Conservation (phyloP, 495 filamentous ascomycete genomes). For the Aspergillus sclerotioniger region DNA sequence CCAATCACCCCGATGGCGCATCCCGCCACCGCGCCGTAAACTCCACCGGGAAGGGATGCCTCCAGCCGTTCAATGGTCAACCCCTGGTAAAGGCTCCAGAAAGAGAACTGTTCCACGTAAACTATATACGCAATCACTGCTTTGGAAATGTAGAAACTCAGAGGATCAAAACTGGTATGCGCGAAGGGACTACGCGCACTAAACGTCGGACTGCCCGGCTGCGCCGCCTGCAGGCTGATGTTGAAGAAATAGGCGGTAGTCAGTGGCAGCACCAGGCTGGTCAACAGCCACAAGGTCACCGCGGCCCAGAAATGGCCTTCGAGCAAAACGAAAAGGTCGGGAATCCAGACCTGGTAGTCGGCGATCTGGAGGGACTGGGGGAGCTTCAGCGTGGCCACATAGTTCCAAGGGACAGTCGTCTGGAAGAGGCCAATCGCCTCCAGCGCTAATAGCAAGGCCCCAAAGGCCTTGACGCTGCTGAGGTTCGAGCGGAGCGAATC, state of each 20-base stretch:
- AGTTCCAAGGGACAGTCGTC: slow-evolving; percentile 60
- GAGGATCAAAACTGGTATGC: slow-evolving; percentile 67
- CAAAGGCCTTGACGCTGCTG: slow-evolving; percentile 66
- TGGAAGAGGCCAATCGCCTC: slow-evolving; percentile 50
- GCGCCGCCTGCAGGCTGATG: slow-evolving; percentile 53
- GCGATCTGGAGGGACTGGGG: slow-evolving; percentile 31
- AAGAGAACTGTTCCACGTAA: slow-evolving; percentile 66
- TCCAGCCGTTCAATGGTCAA: slow-evolving; percentile 61
- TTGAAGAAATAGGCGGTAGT: slow-evolving; percentile 85
- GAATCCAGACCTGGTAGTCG: slow-evolving; percentile 59
- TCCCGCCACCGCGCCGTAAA: slow-evolving; percentile 67
- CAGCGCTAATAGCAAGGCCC: slow-evolving; percentile 60
- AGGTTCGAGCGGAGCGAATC: slow-evolving; percentile 59
- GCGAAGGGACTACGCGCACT: slow-evolving; percentile 21
- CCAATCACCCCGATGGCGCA: slow-evolving; percentile 66
- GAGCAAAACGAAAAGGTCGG: slow-evolving; percentile 80
- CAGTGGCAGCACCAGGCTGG: slow-evolving; percentile 66
- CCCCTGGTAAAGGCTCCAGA: slow-evolving; percentile 59
- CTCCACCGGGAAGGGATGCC: slow-evolving; percentile 66
- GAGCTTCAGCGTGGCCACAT: slow-evolving; percentile 59
- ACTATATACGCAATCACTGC: slow-evolving; percentile 75
- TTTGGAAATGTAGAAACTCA: slow-evolving; percentile 86
- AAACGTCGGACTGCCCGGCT: slow-evolving; percentile 28
- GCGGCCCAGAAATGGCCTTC: slow-evolving; percentile 80
- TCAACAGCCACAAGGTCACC: slow-evolving; percentile 72